Conservation (phyloP, 2,329 filamentous ascomycete genomes). For the Penicillium sp. region DNA sequence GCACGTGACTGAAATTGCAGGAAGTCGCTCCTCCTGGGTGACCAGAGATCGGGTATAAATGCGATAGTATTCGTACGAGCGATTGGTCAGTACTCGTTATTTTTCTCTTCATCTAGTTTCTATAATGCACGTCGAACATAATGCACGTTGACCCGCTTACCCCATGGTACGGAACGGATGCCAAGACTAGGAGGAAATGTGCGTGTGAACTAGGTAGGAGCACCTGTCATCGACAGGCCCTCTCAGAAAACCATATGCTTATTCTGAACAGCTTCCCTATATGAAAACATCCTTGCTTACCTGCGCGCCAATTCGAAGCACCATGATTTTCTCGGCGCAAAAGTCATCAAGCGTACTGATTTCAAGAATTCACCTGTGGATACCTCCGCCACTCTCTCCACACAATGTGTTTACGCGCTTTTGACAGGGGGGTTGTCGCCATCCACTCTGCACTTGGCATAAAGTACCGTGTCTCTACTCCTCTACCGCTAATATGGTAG, state of each 20-base stretch:
- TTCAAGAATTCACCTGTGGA: neutral
- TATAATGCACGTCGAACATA: neutral
- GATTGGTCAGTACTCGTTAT: neutral
- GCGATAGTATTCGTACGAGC: neutral
- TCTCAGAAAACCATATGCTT: too few species aligned
- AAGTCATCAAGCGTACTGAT: neutral
- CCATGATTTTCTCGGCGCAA: neutral
- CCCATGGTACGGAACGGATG: neutral
- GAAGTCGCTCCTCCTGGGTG: neutral
- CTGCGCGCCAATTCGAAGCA: neutral
- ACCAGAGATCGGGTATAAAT: neutral
- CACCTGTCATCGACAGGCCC: neutral
- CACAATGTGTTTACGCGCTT: neutral
- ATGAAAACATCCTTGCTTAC: too few species aligned
- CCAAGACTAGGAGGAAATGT: neutral
- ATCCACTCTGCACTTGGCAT: too few species aligned
- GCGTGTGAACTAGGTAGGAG: neutral
- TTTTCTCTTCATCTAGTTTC: neutral
- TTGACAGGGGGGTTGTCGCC: too few species aligned
- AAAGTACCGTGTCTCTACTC: too few species aligned
- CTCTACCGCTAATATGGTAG: too few species aligned
- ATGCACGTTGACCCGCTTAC: neutral
- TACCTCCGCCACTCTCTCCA: neutral
- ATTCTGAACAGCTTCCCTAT: neutral
- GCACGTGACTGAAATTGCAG: neutral